Base-by-base conservation (phyloP, 768 basidiomycete species). In the Baorangia bicolor region DNA sequence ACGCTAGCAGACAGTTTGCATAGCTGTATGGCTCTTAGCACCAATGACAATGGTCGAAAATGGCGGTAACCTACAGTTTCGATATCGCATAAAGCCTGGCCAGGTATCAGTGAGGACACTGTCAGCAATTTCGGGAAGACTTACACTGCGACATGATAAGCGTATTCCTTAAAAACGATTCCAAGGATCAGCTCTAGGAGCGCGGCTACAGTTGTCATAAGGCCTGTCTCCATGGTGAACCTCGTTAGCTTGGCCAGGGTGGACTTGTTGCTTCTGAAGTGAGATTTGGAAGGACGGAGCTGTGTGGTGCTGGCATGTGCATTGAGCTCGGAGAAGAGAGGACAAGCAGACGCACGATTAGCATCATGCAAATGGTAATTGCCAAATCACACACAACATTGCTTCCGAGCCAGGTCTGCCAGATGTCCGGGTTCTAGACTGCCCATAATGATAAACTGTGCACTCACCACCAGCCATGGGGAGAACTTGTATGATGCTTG, bases 161-260 rank as follows among this genome's bases (percentile, higher is more conserved):
- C 8, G 0, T 38, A 13, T 0, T 48, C 1, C 6, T 5, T 27
- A 27, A 8, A 68, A 28, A 41, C 42, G 2, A 53, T 6, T 4
- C 48, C 59, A 8, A 69, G 43, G 11, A 62, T 30, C 2, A 67
- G 47, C 35, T 69, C 66, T 1, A 61, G 18, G 14, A 67, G 46
- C 0, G 59, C 58, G 1, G 67, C 57, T 3, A 44, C 38, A 5
- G 65, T 55, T 12, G 67, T 69, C 11, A 67, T 44, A 13, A 61
- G 50, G 3, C 68, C 68, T 0, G 65, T 69, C 34, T 69, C 66
- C 14, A 67, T 47, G n/a, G 65, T 62, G 13, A 69, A 40, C 47
- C 37, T 66, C 2, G 58, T 69, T 7, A 67, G 34, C 27, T 52
- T 58, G 39, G 38, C 27, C 8, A 63, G 18, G 5, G 21, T 41